Conservation (phyloP, 2,329 filamentous ascomycete species). For the Elsinoe perseae region DNA sequence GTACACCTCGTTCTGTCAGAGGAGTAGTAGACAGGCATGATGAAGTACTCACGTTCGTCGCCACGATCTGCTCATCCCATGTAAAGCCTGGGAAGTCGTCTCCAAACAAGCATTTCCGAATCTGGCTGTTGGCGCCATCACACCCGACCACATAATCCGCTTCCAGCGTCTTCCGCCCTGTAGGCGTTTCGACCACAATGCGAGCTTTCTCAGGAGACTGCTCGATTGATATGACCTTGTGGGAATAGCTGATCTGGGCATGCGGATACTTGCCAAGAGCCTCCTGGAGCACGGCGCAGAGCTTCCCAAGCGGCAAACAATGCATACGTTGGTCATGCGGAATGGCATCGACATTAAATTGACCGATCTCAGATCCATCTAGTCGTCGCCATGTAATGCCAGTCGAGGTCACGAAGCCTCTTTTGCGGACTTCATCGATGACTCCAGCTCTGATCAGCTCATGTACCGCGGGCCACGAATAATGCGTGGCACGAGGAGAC, state of each 20-base stretch:
- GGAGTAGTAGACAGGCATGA: no score
- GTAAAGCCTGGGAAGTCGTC: conserved; percentile 23
- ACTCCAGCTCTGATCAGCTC: conserved; percentile 33
- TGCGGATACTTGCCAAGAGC: conserved; percentile 17
- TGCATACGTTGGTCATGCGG: conserved; percentile 17
- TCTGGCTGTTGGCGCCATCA: conserved; percentile 22
- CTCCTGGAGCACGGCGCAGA: conserved; percentile 24
- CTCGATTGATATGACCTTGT: conserved; percentile 22
- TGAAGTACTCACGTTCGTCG: conserved; percentile 18
- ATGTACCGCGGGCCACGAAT: conserved; percentile 35
- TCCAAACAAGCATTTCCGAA: conserved; percentile 22
- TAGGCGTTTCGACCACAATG: conserved; percentile 23
- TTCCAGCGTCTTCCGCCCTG: conserved; percentile 18
- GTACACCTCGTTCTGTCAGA: conserved; percentile 14
- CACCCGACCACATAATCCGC: conserved; percentile 23
- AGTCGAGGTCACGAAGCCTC: conserved; percentile 22
- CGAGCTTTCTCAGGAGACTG: conserved; percentile 25
- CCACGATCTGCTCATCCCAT: conserved; percentile 19
- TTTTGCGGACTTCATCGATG: conserved; percentile 28
- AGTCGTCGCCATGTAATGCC: conserved; percentile 25
- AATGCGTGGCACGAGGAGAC: conserved; percentile 37
- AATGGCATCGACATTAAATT: conserved; percentile 24
- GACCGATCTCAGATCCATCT: conserved; percentile 24
- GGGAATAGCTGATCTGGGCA: conserved; percentile 23
- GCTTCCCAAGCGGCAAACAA: conserved; percentile 23